Conservation (phyloP, 2,329 filamentous ascomycete species). For the Metarhizium humberi region DNA sequence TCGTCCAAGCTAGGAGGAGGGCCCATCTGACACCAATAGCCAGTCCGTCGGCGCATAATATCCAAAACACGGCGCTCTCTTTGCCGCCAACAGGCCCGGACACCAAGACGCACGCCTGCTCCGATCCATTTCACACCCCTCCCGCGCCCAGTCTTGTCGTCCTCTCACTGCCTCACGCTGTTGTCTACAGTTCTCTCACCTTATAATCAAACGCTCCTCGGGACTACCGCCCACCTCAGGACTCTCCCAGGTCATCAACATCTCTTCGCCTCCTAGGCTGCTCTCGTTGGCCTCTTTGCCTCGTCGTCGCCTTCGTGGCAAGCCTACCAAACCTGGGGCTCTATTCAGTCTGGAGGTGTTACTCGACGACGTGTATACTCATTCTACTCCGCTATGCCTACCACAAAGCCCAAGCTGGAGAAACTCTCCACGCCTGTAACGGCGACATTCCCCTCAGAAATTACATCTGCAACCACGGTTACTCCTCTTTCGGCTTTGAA, state of each 20-base stretch:
- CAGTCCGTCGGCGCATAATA: slow-evolving; percentile 16
- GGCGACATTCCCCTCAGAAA: slow-evolving; percentile 52
- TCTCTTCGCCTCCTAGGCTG: not conserved
- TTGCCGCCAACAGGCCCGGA: slow-evolving; percentile 12
- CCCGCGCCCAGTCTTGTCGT: not conserved
- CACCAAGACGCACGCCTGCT: slow-evolving; percentile 7
- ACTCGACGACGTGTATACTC: not conserved
- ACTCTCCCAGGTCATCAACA: not conserved
- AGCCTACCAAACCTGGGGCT: not conserved
- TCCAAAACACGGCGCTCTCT: slow-evolving; percentile 11
- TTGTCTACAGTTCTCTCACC: not conserved
- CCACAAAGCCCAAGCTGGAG: slow-evolving; percentile 48
- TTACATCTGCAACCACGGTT: slow-evolving; percentile 53
- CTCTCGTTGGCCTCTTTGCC: not conserved
- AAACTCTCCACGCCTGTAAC: slow-evolving; percentile 55
- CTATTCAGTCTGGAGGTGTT: not conserved
- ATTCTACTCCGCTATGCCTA: slow-evolving; percentile 33
- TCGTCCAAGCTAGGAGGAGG: slow-evolving; percentile 1
- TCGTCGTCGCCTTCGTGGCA: not conserved
- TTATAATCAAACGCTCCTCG: slow-evolving; percentile 8
- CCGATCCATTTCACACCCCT: slow-evolving; percentile 3
- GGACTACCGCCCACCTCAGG: slow-evolving; percentile 1
- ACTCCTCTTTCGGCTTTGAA: slow-evolving; percentile 53
- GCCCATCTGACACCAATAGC: slow-evolving; percentile 10
- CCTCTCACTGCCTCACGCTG: slow-evolving; percentile 7